phyloP scores from a whole-genome alignment of 257 asterid species.

The Nicotiana obtusifolia region DNA sequence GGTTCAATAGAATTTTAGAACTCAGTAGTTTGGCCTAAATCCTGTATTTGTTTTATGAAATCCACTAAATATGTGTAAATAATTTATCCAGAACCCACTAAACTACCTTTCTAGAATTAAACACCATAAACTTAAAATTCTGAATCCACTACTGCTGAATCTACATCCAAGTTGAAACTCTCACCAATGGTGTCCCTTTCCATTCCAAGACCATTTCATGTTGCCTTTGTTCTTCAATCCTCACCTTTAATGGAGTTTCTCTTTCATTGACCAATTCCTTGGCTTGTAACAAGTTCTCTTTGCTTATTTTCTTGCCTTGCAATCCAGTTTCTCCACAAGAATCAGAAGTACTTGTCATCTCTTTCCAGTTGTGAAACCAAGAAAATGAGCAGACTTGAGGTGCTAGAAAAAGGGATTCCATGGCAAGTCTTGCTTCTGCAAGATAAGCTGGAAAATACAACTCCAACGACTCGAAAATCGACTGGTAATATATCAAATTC shows the following conservation, averaged over 20 bases:
- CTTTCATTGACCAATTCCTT: constrained; percentile 42
- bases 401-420: constrained; percentile 53
- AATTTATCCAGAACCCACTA: too few relatives aligned
- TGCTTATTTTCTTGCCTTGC: constrained; percentile 35
- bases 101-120: too few relatives aligned
- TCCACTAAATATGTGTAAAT: too few relatives aligned
- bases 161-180: constrained; percentile 64
- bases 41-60: too few relatives aligned
- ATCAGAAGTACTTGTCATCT: neutral
- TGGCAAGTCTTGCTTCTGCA: constrained; percentile 56
- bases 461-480: constrained; percentile 56
- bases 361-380: constrained; percentile 49
- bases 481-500: constrained; percentile 38
- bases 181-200: constrained; percentile 50
- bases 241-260: constrained; percentile 32
- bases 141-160: neutral
- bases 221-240: constrained; percentile 20
- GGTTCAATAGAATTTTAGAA: too few relatives aligned
- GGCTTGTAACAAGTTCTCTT: constrained; percentile 48
- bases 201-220: constrained; percentile 59
- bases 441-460: constrained; percentile 50
- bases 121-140: too few relatives aligned
- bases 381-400: constrained; percentile 40
- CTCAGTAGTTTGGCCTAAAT: too few relatives aligned
- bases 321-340: constrained; percentile 3